These are phyloP conservation scores for Straminergon stramineum DNA, from an alignment of 225 moss, liverwort and hornwort species.

Conservation along the genomic window DNA sequence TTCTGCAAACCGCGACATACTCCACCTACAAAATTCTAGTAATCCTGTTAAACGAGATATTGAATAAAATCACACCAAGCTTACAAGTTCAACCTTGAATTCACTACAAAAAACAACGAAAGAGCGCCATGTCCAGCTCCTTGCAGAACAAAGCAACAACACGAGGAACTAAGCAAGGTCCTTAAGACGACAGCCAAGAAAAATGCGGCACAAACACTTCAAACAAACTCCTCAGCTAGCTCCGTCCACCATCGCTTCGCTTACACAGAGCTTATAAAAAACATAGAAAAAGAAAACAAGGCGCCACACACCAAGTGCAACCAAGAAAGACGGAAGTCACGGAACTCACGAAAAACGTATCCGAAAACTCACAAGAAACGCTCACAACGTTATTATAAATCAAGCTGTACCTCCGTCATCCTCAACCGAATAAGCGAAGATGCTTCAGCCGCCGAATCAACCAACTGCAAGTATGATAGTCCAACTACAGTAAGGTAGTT, in stretches of 20 bases:
- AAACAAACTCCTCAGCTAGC: neutral
- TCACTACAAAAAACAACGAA: neutral
- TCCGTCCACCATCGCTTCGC: neutral
- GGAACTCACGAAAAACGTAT: neutral
- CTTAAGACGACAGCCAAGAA: neutral
- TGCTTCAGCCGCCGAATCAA: neutral
- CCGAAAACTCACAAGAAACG: neutral
- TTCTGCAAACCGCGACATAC: neutral
- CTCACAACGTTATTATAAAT: neutral
- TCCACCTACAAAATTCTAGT: neutral
- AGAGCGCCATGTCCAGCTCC: neutral
- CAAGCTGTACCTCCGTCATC: neutral
- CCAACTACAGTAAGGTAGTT: neutral
- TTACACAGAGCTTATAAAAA: neutral
- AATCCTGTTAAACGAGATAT: neutral
- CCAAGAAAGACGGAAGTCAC: neutral
- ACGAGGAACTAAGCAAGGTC: neutral
- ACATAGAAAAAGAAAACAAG: neutral
- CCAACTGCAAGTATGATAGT: neutral
- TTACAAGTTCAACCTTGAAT: neutral
- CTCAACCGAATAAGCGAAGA: neutral
- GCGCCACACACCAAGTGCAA: neutral
- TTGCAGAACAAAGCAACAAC: neutral
- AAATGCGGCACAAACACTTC: neutral
- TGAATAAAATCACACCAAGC: neutral